A percentile compares a stretch with the other conserved stretches of the same genome.
phyloP scores from a whole-genome alignment of 164 flowering plant genomes.

The Chimonanthus praecox region DNA sequence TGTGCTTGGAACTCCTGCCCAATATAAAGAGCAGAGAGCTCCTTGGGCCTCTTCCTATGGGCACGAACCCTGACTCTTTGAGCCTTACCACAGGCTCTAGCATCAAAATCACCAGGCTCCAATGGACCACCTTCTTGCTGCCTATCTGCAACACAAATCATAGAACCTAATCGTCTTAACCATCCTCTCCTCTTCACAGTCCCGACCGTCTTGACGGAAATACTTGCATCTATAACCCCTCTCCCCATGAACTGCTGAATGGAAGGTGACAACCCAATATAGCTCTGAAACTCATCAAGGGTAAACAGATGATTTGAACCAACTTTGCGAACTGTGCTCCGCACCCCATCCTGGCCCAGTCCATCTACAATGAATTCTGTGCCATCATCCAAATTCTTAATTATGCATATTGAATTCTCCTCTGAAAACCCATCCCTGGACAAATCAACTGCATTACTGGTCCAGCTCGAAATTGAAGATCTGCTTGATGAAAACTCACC shows the following conservation, averaged over 20 bases:
- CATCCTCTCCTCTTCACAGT: constrained; percentile 39
- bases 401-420: constrained; percentile 19
- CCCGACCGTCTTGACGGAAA: constrained; percentile 11
- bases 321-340: constrained; percentile 29
- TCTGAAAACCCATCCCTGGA: constrained; percentile 19
- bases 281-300: constrained; percentile 40
- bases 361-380: constrained; percentile 30
- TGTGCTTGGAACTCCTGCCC: constrained; percentile 85
- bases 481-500: constrained; percentile 30
- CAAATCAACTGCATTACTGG: constrained; percentile 5
- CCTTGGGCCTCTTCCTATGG: constrained; percentile 48
- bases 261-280: constrained; percentile 33
- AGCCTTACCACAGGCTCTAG: constrained; percentile 17
- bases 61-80: constrained; percentile 63
- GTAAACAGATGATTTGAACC: constrained; percentile 33
- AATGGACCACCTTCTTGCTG: constrained; percentile 24
- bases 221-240: constrained; percentile 19
- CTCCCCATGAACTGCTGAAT: constrained; percentile 32
- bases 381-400: constrained; percentile 40
- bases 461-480: constrained; percentile 19
- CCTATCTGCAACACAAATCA: constrained; percentile 37
- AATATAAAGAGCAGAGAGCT: constrained; percentile 70
- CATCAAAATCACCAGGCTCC: constrained; percentile 9
- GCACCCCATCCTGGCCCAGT: constrained; percentile 25
- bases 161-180: constrained; percentile 49